Percentiles rank a stretch among this genome's conserved stretches.
Evolutionary conservation across 371 early-diverging fungal genomes (phyloP).

Genomic region (Nematocida ironsii): DNA sequence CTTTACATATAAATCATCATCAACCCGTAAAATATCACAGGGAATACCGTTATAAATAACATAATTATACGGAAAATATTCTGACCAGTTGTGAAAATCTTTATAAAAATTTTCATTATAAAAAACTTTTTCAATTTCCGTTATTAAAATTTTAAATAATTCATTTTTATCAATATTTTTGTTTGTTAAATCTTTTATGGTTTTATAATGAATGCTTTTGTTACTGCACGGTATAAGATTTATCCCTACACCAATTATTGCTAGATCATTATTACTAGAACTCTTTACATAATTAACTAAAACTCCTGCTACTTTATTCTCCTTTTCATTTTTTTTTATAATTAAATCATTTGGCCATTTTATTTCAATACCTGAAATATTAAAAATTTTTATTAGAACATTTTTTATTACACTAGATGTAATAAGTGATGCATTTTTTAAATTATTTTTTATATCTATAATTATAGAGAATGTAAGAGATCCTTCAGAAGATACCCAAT

Average conservation of each 20-base stretch:
- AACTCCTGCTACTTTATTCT: slow-evolving; percentile 32
- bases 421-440: neutral
- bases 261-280: neutral
- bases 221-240: neutral
- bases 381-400: slow-evolving; percentile 3
- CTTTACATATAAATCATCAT: slow-evolving; percentile 6
- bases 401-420: slow-evolving; percentile 8
- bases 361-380: neutral
- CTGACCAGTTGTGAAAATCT: neutral
- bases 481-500: slow-evolving; percentile 38
- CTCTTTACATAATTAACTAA: slow-evolving; percentile 13
- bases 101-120: neutral
- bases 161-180: slow-evolving; percentile 3
- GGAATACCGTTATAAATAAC: neutral
- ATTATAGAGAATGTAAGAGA: slow-evolving; percentile 28
- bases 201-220: slow-evolving; percentile 1
- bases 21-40: slow-evolving; percentile 16
- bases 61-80: slow-evolving; percentile 28
- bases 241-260: slow-evolving; percentile 47
- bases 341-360: slow-evolving; percentile 57
- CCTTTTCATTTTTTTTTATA: neutral
- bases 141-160: neutral
- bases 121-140: slow-evolving; percentile 13
- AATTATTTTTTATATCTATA: neutral
- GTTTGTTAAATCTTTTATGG: neutral